Base-by-base conservation (phyloP, 2,329 filamentous ascomycete genomes). In the Cordyceps javanica region DNA sequence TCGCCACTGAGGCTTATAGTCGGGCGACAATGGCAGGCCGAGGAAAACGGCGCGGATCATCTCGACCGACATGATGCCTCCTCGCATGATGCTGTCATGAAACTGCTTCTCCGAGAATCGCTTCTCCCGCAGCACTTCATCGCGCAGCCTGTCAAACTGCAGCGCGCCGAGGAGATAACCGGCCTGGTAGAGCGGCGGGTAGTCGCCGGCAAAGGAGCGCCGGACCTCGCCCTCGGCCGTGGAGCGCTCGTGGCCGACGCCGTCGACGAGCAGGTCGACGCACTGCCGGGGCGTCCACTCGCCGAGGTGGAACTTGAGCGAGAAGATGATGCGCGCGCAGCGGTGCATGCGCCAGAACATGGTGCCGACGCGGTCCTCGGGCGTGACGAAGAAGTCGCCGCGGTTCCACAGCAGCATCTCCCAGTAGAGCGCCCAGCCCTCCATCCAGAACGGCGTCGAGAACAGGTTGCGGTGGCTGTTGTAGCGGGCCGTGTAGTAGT, bases 341-440 rank as follows among this genome's bases (percentile, higher is more conserved):
- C 82, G 78, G 65, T 86, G 82, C 77, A 85, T 83, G 14, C 81
- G 75, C 82, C 82, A 85, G 65, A 84, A 85, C 8, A 86, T 68
- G 61, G 82, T 80, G 0, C 82, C 82, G 23, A 85, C 74, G 39
- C 74, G 73, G 60, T 84, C 78, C 59, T 81, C 76, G 0, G 81
- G 72, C 0, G 73, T 72, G 4, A 70, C 69, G 57, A 77, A 75
- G 62, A 83, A 85, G 61, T 77, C 74, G 30, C 73, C 73, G 28
- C 78, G 73, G 42, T 79, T 68, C 80, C 81, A 86, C 16, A 86
- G 71, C 19, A 82, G 65, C 62, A 83, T 72, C 68, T 85, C 82
- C 82, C 82, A 85, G 65, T 85, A 85, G 62, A 83, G 74, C 10
- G 82, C 78, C 81, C 82, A 85, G 19, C 82, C 82, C 66, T 85